These are phyloP conservation scores for Amphichorda felina DNA, from an alignment of 2,329 filamentous ascomycete species.

Conservation along the genomic window DNA sequence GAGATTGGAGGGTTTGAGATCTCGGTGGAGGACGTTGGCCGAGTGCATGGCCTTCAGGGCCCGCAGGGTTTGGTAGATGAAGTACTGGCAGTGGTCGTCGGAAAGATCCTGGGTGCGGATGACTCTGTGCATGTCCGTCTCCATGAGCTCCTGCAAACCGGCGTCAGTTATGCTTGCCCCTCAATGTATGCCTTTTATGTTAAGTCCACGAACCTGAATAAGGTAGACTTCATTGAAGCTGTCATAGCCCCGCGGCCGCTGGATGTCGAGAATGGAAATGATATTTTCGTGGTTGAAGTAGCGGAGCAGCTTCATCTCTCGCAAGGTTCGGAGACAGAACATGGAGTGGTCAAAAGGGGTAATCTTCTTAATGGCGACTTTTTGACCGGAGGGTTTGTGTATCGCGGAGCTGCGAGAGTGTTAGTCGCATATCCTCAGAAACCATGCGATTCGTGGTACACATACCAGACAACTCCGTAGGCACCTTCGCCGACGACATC, in stretches of 20 bases:
- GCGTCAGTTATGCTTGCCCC: no score
- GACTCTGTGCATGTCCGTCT: slow-evolving; percentile 98
- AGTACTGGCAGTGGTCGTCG: slow-evolving; percentile 99
- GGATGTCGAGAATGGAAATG: slow-evolving; percentile 97
- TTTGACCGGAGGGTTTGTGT: slow-evolving; percentile 95
- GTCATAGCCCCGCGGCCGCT: slow-evolving; percentile 94
- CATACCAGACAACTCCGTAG: slow-evolving; percentile 98
- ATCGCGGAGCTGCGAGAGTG: slow-evolving; percentile 63
- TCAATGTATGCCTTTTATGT: not conserved
- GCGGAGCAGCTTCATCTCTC: slow-evolving; percentile 96
- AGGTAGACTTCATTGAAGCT: slow-evolving; percentile 96
- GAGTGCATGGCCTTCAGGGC: slow-evolving; percentile 99
- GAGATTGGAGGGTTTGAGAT: slow-evolving; percentile 94
- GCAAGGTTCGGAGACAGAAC: slow-evolving; percentile 92
- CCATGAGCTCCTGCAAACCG: slow-evolving; percentile 74
- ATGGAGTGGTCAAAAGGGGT: slow-evolving; percentile 98
- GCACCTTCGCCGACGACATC: slow-evolving; percentile 98
- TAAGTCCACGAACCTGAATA: slow-evolving; percentile 60
- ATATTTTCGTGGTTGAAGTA: slow-evolving; percentile 99
- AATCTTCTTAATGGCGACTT: slow-evolving; percentile 99
- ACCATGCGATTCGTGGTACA: not conserved
- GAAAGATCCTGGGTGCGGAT: slow-evolving; percentile 98
- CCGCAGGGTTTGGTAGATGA: slow-evolving; percentile 98
- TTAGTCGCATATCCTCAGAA: slow-evolving; percentile 1
- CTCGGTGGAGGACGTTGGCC: slow-evolving; percentile 92